Evolutionary conservation across 2,329 filamentous ascomycete species (phyloP).

Genomic region (Phyllosticta capitalensis): DNA sequence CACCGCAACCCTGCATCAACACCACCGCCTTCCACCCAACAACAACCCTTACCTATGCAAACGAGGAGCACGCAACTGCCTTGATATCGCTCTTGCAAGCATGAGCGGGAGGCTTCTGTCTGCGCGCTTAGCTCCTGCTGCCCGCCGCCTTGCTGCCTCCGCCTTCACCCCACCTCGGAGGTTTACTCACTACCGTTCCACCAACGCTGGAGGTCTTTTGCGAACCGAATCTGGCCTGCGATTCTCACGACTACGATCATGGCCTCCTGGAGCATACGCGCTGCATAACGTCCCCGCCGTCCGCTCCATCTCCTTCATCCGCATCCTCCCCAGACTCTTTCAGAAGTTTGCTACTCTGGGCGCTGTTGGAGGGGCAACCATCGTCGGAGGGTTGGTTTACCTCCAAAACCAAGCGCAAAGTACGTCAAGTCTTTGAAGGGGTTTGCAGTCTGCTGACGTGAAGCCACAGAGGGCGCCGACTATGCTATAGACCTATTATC

Average conservation of each 20-base stretch:
- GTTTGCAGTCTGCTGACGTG: conserved; percentile 29
- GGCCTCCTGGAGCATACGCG: conserved; percentile 66
- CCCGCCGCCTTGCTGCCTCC: conserved; percentile 40
- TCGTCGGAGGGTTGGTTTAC: conserved; percentile 81
- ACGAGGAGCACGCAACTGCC: conserved; percentile 3
- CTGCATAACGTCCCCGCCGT: conserved; percentile 70
- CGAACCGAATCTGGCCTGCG: conserved; percentile 43
- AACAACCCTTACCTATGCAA: neutral
- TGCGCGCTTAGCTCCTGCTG: conserved; percentile 58
- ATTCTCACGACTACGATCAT: conserved; percentile 32
- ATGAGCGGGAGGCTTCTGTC: conserved; percentile 71
- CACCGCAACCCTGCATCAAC: conserved; percentile 1
- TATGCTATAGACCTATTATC: conserved; percentile 69
- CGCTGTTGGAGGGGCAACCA: conserved; percentile 82
- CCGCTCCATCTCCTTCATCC: conserved; percentile 56
- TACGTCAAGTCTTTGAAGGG: neutral
- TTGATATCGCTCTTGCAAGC: conserved; percentile 13
- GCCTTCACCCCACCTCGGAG: conserved; percentile 37
- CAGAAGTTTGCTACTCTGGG: conserved; percentile 81
- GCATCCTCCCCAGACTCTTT: conserved; percentile 73
- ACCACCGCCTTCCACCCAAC: neutral
- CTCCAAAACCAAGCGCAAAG: conserved; percentile 77
- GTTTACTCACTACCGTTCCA: conserved; percentile 47
- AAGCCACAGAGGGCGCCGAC: conserved; percentile 55
- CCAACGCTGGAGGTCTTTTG: conserved; percentile 60